phyloP scores from a whole-genome alignment of 2,329 filamentous ascomycete genomes.

The Verruconis gallopava region DNA sequence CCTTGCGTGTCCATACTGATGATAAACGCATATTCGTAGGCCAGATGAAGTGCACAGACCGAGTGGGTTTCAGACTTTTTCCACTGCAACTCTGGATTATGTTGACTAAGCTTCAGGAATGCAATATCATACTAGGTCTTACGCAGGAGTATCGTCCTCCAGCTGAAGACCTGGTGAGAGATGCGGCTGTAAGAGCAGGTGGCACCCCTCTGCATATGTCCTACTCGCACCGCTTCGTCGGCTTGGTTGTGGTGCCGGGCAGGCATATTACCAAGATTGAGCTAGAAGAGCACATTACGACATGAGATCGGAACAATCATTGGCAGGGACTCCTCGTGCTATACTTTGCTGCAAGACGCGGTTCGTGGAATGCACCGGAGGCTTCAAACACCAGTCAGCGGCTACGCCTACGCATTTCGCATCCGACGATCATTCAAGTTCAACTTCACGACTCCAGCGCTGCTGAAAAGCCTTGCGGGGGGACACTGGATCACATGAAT shows the following conservation, averaged over 20 bases:
- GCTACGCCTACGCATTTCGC: too few species aligned
- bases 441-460: too few species aligned
- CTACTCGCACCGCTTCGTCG: conserved; percentile 53
- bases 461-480: too few species aligned
- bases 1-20: conserved; percentile 63
- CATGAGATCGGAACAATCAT: too few species aligned
- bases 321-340: too few species aligned
- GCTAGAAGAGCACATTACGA: conserved; percentile 44
- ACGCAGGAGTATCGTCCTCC: conserved; percentile 85
- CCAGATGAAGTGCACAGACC: conserved; percentile 87
- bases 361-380: too few species aligned
- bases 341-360: too few species aligned
- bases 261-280: conserved; percentile 79
- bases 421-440: too few species aligned
- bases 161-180: conserved; percentile 16
- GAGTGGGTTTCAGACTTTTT: conserved; percentile 39
- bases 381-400: too few species aligned
- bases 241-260: conserved; percentile 80
- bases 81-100: conserved; percentile 2
- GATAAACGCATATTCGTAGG: conserved; percentile 85
- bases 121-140: conserved; percentile 73
- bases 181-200: conserved; percentile 46
- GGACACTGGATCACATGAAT: too few species aligned
- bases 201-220: conserved; percentile 37
- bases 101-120: conserved; percentile 45